Base-by-base conservation (phyloP, 78 protist genomes). In the Abeoforma whisleri region DNA sequence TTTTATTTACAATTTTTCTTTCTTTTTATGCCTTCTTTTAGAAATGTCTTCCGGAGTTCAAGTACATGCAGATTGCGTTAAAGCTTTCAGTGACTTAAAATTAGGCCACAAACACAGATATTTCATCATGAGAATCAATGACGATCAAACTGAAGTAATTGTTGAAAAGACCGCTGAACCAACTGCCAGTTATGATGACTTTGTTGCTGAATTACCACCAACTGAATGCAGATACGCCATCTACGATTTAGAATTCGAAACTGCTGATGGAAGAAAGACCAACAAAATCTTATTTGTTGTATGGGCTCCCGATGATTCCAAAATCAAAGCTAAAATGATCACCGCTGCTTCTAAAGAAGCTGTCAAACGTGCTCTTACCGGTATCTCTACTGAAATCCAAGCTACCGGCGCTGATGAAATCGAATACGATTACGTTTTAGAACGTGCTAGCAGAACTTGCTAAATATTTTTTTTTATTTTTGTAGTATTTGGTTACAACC, bases 271-370 rank as follows among this genome's bases (percentile, higher is more conserved):
- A 12, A 90, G 86, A 62, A 31, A 39, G 74, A 84, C 90, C 39
- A 57, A 83, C 87, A 92, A 92, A 92, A 37, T 92, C 71, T 2
- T 71, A 71, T 92, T 92, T 76, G 0, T 90, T 48, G 40, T 31
- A 30, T 92, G 94, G 92, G 85, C 93, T 40, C 95, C 95, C 81
- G 95, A 94, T 37, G 72, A 57, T 25, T 86, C 92, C 35, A 40
- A 40, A 62, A 88, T 90, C 85, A 94, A 92, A 91, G 38, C 71
- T 40, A 94, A 94, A 91, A 92, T 94, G 97, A 89, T 94, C 81
- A 88, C 87, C 91, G 93, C 97, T 48, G 87, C 93, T 2, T 88
- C 93, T 62, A 94, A 94, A 90, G 97, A 91, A 76, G 87, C 91
- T 16, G 62, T 94, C 76, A 36, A 82, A 62, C 91, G 92, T 91